Evolutionary conservation across 1,284 basidiomycete genomes (phyloP), one percentile per base, ranked within the genome.

Genomic region (Ganoderma multipileum): DNA sequence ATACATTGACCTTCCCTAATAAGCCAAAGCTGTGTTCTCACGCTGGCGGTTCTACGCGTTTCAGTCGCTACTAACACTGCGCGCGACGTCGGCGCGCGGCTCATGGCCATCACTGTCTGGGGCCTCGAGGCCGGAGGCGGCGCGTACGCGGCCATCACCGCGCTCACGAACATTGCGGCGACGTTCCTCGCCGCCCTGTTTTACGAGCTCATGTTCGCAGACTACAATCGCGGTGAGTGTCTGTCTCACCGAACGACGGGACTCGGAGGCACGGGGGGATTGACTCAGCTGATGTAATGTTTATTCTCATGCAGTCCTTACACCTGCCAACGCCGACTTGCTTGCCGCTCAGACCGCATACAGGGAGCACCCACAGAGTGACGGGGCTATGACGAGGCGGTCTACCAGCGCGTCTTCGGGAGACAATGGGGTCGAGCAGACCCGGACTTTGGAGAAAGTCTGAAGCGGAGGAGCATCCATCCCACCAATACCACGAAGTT

Each of bases 161-260:
- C 90, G 2, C 81, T 92, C n/a, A 87, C 87, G 6, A 91, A 90
- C 73, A 89, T 91, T 57, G 87, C 86, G 1, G 86, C 89, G 0
- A 91, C 84, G 18, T 52, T 89, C n/a, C 74, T 88, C 42, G 87
- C 83, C 3, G 85, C 81, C 26, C 67, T 81, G 52, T 61, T 89
- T 26, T 90, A 91, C 68, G 87, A 89, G 71, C 66, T 85, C 9
- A 80, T 90, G 73, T 76, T 91, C 12, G 78, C 79, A 6, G 88
- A 89, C 73, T 87, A 85, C 8, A 83, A 84, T 70, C 79, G 86
- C 79, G 85, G 78, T 80, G 61, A 60, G 76, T 69, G 23, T 33
- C 57, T 0, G 14, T 14, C 8, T 11, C 57, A 9, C 23, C 55
- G 33, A 18, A n/a, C 55, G n/a, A 8, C 8, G n/a, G 23, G 4